Evolutionary conservation across 352 stramenopile genomes (phyloP), one percentile per base, ranked within the genome.

Genomic region (Pythium chondricola): DNA sequence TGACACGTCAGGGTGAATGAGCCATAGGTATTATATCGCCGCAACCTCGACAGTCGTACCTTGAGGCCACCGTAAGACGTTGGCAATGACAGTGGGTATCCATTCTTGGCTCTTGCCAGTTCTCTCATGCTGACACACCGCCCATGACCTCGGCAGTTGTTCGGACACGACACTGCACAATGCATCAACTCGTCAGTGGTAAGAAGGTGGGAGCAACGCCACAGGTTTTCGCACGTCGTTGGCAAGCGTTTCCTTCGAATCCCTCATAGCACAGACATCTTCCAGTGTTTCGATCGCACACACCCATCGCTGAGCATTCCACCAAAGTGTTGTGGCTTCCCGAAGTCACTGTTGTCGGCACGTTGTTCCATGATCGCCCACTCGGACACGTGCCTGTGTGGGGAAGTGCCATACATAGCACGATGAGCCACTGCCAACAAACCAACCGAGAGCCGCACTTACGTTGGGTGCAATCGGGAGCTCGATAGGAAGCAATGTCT

Each of bases 231-330:
- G 22, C 67, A 90, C 71, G 74, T 17, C 83, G 65, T 35, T 96
- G 63, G 49, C 91, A 97, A 1, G 88, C 85, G 24, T 47, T 61
- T 13, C 89, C 89, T 6, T 64, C 67, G 57, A 93, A 97, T 0
- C 86, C 86, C 13, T 55, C 42, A 32, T 95, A 88, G 62, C 89
- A 97, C 6, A 48, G 43, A 65, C 91, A 97, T 22, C 58, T 52
- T 20, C 88, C 88, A 16, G 51, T 62, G 26, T 4, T 53, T 29
- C 88, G 71, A 53, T 97, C 65, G 63, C 90, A 97, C 2, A 71
- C 56, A 0, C 89, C 89, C 57, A 88, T 84, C n/a, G 83, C 84
- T 2, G 83, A 93, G 54, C 89, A 97, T 63, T 97, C 89, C 35
- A 78, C 63, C 6, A 80, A 20, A 0, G 61, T 31, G 10, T 69